Conservation (phyloP, 169 alveolate genomes). For the Plasmodium ovale region DNA sequence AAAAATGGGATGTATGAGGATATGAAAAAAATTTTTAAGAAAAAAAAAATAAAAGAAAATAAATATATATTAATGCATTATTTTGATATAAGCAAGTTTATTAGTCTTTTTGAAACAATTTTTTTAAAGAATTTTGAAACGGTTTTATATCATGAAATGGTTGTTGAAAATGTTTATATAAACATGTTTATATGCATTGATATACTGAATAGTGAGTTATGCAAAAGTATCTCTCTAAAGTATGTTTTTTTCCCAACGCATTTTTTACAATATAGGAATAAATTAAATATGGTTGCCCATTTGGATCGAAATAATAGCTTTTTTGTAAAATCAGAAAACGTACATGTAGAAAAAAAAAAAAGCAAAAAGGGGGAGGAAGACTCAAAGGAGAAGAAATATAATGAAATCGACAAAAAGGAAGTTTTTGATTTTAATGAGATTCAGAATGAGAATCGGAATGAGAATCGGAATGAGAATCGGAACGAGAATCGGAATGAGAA, state of each 20-base stretch:
- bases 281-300: constrained; percentile 37
- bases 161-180: constrained; percentile 48
- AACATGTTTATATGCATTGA: constrained; percentile 76
- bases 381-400: neutral
- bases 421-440: neutral
- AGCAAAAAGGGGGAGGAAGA: neutral
- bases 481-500: neutral
- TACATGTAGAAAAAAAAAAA: neutral
- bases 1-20: constrained; percentile 61
- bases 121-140: constrained; percentile 65
- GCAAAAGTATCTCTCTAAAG: constrained; percentile 45
- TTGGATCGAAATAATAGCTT: constrained; percentile 26
- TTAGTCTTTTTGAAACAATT: constrained; percentile 66
- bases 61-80: constrained; percentile 52
- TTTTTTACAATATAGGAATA: constrained; percentile 13
- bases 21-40: constrained; percentile 56
- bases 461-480: neutral
- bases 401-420: neutral
- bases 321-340: constrained; percentile 8
- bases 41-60: constrained; percentile 38
- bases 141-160: constrained; percentile 58
- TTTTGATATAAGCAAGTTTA: constrained; percentile 65
- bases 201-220: constrained; percentile 54
- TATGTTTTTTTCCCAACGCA: constrained; percentile 53
- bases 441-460: neutral